Percentiles rank a stretch among this genome's conserved stretches.
These are phyloP conservation scores for Tilletiaria anomala DNA, from an alignment of 1,284 basidiomycete species.

Conservation along the genomic window DNA sequence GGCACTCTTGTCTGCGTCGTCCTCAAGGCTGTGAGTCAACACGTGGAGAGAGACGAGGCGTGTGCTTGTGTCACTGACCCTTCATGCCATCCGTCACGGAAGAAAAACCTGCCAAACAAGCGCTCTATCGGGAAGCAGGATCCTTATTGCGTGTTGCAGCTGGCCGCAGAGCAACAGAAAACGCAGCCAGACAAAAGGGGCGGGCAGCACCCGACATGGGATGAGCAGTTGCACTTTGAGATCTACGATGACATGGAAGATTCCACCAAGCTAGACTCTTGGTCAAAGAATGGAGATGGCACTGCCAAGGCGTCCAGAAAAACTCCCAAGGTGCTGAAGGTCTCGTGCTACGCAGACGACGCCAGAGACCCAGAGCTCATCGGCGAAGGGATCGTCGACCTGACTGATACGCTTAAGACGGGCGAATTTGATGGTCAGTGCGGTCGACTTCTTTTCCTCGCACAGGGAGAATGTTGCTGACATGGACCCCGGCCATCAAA, in stretches of 20 bases:
- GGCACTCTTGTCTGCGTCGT: neutral
- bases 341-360: conserved; percentile 89
- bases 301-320: conserved; percentile 42
- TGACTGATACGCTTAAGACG: conserved; percentile 77
- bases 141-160: conserved; percentile 70
- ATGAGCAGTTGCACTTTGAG: conserved; percentile 89
- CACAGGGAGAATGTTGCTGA: neutral
- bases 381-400: conserved; percentile 72
- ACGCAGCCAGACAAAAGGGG: conserved; percentile 66
- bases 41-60: too few species aligned
- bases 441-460: neutral
- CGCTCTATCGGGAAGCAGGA: conserved; percentile 66
- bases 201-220: conserved; percentile 97
- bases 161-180: conserved; percentile 56
- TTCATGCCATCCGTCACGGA: too few species aligned
- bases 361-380: conserved; percentile 87
- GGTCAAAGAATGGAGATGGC: too few species aligned
- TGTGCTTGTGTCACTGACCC: too few species aligned
- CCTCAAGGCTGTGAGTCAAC: too few species aligned
- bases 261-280: conserved; percentile 43
- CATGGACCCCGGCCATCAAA: conserved; percentile 40
- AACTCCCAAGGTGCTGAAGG: conserved; percentile 60
- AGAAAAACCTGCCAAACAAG: conserved; percentile 35
- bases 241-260: conserved; percentile 67
- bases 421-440: conserved; percentile 86